Evolutionary conservation across 208 protist genomes (phyloP), one percentile per base, ranked within the genome.

Genomic region (Trypanosomatidae sp.): DNA sequence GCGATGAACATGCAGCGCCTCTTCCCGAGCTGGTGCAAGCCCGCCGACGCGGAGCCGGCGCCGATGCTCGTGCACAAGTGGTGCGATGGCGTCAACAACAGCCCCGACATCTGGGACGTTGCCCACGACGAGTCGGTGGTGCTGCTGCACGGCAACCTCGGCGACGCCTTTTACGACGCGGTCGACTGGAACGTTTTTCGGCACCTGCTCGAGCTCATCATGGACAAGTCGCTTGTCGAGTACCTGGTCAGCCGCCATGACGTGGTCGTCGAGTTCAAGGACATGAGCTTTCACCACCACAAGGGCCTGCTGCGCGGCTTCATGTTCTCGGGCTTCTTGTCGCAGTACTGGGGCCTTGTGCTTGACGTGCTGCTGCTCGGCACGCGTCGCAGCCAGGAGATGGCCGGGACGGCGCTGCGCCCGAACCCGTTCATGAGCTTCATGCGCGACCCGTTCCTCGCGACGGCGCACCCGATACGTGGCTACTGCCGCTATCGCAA

Each of bases 21-120:
- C n/a, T 99, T 99, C 79, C 98, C 99, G 13, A 98, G 98, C 55
- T 99, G 98, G 98, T 85, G 99, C 44, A 99, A 99, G 69, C 99
- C 99, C 22, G 83, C 95, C 6, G 99, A 99, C 63, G 89, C 87
- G 44, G 98, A 99, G 74, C 98, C 97, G 26, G 83, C 96, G 18
- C 98, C 98, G 39, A 64, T 99, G 43, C 90, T 99, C 10, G 80
- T 99, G 18, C 98, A 99, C 90, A 99, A 99, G 74, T 99, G 97
- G 96, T 99, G 96, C 72, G 87, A 99, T 62, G 98, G 96, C 47
- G 98, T 99, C 50, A 99, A 99, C 82, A 99, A 99, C 71, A 84
- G 99, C 21, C 70, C 80, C n/a, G 64, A 97, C 35, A 78, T 98
- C 24, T 99, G 97, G 97, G 92, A 99, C 24, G 97, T 96, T 8